Evolutionary conservation across 768 basidiomycete genomes (phyloP), one percentile per base, ranked within the genome.

Genomic region (Amanita brunnescens): DNA sequence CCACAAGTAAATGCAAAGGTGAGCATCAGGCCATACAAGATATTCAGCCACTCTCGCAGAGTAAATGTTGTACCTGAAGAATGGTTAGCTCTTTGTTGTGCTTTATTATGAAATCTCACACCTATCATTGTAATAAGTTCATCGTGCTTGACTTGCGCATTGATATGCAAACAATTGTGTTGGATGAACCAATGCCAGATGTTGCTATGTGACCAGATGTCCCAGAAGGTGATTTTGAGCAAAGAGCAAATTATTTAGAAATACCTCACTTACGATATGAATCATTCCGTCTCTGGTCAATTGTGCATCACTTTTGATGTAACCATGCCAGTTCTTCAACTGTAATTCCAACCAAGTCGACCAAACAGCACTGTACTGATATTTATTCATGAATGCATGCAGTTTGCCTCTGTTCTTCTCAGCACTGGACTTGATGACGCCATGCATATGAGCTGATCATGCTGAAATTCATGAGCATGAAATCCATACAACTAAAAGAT

Each of bases 1-100:
- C 40, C 91, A 78, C 16, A 97, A 77, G 67, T 89, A 96, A 1
- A 87, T 91, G 41, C 93, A 83, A 23, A 98, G 80, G 29, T 93
- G 79, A 2, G 93, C 89, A 61, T 97, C 94, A 12, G 91, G 89
- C 95, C 95, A 98, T 8, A 78, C 76, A 45, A 94, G 71, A 67
- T 95, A 96, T 2, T 80, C 70, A 2, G 82, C 73, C 1, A 76
- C 74, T 32, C 70, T 59, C 1, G 63, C 59, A 10, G 62, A 56
- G 12, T 59, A 58, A 40, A 83, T 77, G 49, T 72, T 72, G 60
- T 80, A 82, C 62, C 80, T 88, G 57, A n/a, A 30, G 24, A 47
- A 21, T 43, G 13, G 6, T 43, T 1, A 5, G 26, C 35, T n/a
- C 20, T 23, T 18, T 16, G 47, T 14, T 9, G 26, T n/a, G 33